Evolutionary conservation across 768 basidiomycete species (phyloP).

Genomic region (Rhodotorula paludigena): DNA sequence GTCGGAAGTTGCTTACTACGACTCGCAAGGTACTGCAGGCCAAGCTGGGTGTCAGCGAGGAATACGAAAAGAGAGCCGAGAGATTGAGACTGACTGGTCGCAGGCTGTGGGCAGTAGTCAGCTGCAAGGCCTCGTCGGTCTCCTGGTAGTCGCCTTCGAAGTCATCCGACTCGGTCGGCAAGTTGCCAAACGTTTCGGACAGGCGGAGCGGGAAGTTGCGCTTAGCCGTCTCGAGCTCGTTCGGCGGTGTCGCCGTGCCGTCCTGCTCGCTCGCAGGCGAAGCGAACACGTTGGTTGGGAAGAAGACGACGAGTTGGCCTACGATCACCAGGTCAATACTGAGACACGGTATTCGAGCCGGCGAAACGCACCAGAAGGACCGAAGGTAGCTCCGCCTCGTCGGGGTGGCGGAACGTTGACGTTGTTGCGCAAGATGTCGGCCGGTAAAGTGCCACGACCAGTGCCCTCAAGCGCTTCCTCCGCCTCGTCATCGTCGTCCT

Average conservation of each 20-base stretch:
- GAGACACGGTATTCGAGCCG: no score
- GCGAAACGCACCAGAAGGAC: slow-evolving; percentile 10
- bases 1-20: background rate
- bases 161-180: slow-evolving; percentile 13
- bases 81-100: slow-evolving; percentile 6
- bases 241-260: slow-evolving; percentile 3
- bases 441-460: background rate
- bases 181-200: slow-evolving; percentile 36
- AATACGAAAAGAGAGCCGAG: background rate
- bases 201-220: slow-evolving; percentile 22
- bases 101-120: slow-evolving; percentile 4
- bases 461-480: slow-evolving; percentile 24
- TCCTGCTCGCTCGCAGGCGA: slow-evolving; percentile 1
- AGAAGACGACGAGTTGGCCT: slow-evolving; percentile 34
- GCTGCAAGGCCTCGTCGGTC: slow-evolving; percentile 34
- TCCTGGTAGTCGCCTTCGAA: slow-evolving; percentile 33
- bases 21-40: background rate
- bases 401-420: slow-evolving; percentile 34
- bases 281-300: slow-evolving; percentile 29
- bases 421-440: slow-evolving; percentile 30
- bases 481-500: slow-evolving; percentile 39
- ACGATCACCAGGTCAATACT: background rate
- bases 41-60: background rate
- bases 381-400: slow-evolving; percentile 31
- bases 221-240: slow-evolving; percentile 2